These are phyloP conservation scores for Pinus taeda DNA, from an alignment of 75 land plant genomes.

Conservation along the genomic window DNA sequence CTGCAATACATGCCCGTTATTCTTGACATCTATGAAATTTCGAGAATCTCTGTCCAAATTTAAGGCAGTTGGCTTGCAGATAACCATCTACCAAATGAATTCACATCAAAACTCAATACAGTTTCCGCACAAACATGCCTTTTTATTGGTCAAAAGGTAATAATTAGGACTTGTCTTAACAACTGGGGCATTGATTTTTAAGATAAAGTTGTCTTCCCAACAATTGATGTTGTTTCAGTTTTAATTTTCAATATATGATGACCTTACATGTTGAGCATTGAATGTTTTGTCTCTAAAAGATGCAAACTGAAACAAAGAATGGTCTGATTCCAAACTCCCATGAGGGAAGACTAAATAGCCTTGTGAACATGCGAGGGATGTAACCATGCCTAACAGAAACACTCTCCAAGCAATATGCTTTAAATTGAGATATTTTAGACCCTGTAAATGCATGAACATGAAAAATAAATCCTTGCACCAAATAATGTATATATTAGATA, in stretches of 20 bases:
- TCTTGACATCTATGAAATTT: neutral
- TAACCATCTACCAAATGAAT: neutral
- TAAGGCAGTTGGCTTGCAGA: neutral
- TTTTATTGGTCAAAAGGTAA: neutral
- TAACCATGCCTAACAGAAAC: neutral
- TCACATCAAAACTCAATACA: neutral
- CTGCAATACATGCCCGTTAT: neutral
- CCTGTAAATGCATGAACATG: neutral
- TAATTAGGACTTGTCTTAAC: neutral
- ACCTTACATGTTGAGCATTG: too few relatives aligned
- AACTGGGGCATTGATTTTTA: neutral
- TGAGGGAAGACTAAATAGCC: neutral
- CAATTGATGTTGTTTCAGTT: too few relatives aligned
- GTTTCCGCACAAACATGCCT: neutral
- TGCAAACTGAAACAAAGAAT: neutral
- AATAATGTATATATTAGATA: too few relatives aligned
- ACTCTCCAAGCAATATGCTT: neutral
- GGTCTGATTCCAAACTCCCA: neutral
- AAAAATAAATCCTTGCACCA: neutral
- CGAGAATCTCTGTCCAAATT: too few relatives aligned
- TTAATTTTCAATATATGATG: too few relatives aligned
- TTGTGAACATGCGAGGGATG: neutral
- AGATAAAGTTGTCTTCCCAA: neutral
- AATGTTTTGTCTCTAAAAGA: neutral
- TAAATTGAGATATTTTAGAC: neutral